Percentiles rank a stretch among this genome's conserved stretches.
Conservation (phyloP, 2,329 filamentous ascomycete species). For the Microsporum audouinii region DNA sequence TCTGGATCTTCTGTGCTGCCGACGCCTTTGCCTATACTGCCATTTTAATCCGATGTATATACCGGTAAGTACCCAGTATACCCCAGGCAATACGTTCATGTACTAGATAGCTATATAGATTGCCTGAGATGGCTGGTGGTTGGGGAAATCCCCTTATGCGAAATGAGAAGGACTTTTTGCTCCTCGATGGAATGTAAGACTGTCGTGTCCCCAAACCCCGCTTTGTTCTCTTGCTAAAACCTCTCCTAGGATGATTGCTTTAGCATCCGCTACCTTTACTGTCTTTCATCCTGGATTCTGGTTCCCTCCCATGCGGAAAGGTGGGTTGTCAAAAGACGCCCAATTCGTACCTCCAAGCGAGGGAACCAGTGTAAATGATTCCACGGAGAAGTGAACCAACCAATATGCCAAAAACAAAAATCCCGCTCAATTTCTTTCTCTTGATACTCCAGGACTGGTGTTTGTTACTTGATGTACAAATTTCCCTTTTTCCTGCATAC, state of each 20-base stretch:
- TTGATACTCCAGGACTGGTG: not conserved
- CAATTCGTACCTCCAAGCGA: not conserved
- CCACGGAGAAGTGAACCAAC: not conserved
- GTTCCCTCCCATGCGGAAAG: conserved; percentile 6
- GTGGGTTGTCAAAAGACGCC: not conserved
- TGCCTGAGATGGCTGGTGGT: conserved; percentile 41
- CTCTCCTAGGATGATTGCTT: conserved; percentile 34
- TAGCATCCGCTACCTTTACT: conserved; percentile 32
- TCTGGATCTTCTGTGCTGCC: conserved; percentile 21
- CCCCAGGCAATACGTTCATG: not conserved
- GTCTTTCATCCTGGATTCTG: conserved; percentile 37
- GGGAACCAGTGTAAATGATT: not conserved
- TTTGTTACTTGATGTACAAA: not conserved
- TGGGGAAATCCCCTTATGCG: conserved; percentile 39
- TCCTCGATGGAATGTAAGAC: conserved; percentile 39
- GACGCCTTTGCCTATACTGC: conserved; percentile 30
- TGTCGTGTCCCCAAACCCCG: not conserved
- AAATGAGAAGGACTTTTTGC: conserved; percentile 37
- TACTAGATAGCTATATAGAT: conserved; percentile 20
- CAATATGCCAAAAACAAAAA: not conserved
- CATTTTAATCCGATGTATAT: conserved; percentile 35
- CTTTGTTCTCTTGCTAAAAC: not conserved
- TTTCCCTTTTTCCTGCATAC: not conserved
- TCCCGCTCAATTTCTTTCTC: not conserved
- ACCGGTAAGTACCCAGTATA: conserved; percentile 25